Evolutionary conservation across 495 filamentous ascomycete species (phyloP).

Genomic region (Trichoderma orchidacearum): DNA sequence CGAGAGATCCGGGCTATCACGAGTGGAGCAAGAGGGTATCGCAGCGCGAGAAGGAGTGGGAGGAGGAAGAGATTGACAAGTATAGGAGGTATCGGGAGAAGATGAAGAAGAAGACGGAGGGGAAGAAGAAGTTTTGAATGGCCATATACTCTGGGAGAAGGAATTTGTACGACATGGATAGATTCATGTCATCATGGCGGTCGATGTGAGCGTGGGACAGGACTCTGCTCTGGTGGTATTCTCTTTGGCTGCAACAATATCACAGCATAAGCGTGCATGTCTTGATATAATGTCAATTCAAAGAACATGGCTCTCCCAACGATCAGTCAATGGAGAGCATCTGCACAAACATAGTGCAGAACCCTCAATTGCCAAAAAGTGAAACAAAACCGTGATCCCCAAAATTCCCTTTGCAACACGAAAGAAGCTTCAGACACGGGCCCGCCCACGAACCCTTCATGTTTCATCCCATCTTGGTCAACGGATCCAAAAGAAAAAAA

Average conservation of each 20-base stretch:
- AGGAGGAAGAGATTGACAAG: neutral
- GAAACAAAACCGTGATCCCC: too few species aligned
- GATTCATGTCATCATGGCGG: neutral
- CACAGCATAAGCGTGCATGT: too few species aligned
- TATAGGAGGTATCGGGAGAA: neutral
- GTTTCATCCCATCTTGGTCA: too few species aligned
- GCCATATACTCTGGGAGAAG: neutral
- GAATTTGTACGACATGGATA: neutral
- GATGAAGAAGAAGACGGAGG: constrained; percentile 1
- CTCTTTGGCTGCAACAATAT: neutral
- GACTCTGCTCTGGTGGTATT: neutral
- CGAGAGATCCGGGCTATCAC: constrained; percentile 16
- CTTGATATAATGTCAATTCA: too few species aligned
- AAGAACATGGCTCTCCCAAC: too few species aligned
- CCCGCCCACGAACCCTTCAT: too few species aligned
- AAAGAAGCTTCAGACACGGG: too few species aligned
- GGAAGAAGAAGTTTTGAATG: neutral
- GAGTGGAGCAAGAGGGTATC: neutral
- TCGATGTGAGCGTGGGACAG: neutral
- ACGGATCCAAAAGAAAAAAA: too few species aligned
- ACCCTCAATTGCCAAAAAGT: too few species aligned
- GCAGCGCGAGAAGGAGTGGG: constrained; percentile 1
- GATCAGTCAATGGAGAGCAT: too few species aligned
- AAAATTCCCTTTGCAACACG: too few species aligned
- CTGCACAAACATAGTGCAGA: too few species aligned